Percentiles rank a stretch among this genome's conserved stretches.
Conservation (phyloP, 1,139 yeast species). For the Blastobotrys serpentis region DNA sequence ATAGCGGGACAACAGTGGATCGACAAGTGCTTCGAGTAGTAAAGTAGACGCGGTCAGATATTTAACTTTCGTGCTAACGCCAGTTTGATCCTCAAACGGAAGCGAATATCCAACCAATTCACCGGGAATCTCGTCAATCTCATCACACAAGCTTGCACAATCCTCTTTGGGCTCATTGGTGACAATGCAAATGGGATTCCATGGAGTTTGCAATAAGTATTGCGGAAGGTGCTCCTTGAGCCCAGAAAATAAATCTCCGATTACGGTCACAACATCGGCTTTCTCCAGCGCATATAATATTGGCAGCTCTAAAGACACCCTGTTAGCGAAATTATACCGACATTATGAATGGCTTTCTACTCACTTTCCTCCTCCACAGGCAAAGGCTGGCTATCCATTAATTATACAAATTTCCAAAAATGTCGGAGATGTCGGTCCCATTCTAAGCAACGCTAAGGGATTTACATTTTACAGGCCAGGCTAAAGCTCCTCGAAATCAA, state of each 20-base stretch:
- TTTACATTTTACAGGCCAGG: not conserved
- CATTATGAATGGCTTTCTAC: not conserved
- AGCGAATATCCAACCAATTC: slow-evolving; percentile 50
- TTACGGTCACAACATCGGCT: slow-evolving; percentile 14
- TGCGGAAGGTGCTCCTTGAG: slow-evolving; percentile 19
- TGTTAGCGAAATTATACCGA: not conserved
- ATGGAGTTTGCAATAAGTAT: slow-evolving; percentile 11
- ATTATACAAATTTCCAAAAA: not conserved
- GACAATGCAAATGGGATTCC: not conserved
- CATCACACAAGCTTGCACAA: not conserved
- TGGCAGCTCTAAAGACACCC: slow-evolving; percentile 11
- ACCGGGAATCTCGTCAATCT: slow-evolving; percentile 1
- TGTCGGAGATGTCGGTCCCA: no score
- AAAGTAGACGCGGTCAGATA: slow-evolving; percentile 79
- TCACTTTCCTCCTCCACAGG: slow-evolving; percentile 7
- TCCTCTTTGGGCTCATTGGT: not conserved
- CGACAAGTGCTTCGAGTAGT: slow-evolving; percentile 66
- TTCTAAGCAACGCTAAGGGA: no score
- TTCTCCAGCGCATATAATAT: slow-evolving; percentile 12
- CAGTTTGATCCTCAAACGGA: slow-evolving; percentile 61
- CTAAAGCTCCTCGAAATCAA: no score
- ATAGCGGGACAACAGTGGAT: slow-evolving; percentile 61
- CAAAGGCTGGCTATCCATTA: not conserved
- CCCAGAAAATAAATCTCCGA: slow-evolving; percentile 19
- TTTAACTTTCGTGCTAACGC: slow-evolving; percentile 56